Evolutionary conservation across 1,284 basidiomycete species (phyloP).

Genomic region (Hypsizygus ulmarius): DNA sequence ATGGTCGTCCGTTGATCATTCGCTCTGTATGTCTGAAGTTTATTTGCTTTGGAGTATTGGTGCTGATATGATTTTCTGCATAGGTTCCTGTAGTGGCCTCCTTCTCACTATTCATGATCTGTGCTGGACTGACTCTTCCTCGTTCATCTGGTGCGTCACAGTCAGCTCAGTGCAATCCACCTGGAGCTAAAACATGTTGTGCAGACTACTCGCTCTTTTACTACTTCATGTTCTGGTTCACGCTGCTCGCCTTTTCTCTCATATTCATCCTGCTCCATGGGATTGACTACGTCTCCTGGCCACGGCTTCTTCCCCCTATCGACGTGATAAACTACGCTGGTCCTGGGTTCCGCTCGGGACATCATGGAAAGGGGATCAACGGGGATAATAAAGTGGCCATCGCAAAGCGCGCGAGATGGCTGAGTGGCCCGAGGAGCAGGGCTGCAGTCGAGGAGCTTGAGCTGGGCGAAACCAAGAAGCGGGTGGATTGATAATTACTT

Average conservation of each 20-base stretch:
- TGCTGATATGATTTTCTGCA: constrained; percentile 11
- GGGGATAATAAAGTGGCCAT: constrained; percentile 29
- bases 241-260: constrained; percentile 58
- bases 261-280: constrained; percentile 77
- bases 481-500: constrained; percentile 53
- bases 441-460: constrained; percentile 39
- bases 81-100: constrained; percentile 84
- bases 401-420: constrained; percentile 29
- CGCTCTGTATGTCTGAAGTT: constrained; percentile 66
- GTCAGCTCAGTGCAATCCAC: constrained; percentile 9
- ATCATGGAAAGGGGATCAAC: constrained; percentile 72
- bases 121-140: constrained; percentile 80
- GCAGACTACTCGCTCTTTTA: constrained; percentile 76
- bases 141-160: constrained; percentile 71
- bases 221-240: constrained; percentile 80
- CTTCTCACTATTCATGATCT: constrained; percentile 85
- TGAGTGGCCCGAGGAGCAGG: constrained; percentile 22
- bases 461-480: constrained; percentile 51
- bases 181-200: background rate
- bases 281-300: constrained; percentile 91
- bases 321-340: constrained; percentile 87
- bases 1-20: constrained; percentile 76
- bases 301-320: constrained; percentile 82
- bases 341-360: constrained; percentile 78
- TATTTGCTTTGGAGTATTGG: background rate